These are phyloP conservation scores for Sporisorium exsertum DNA, from an alignment of 1,284 basidiomycete genomes.

Conservation along the genomic window DNA sequence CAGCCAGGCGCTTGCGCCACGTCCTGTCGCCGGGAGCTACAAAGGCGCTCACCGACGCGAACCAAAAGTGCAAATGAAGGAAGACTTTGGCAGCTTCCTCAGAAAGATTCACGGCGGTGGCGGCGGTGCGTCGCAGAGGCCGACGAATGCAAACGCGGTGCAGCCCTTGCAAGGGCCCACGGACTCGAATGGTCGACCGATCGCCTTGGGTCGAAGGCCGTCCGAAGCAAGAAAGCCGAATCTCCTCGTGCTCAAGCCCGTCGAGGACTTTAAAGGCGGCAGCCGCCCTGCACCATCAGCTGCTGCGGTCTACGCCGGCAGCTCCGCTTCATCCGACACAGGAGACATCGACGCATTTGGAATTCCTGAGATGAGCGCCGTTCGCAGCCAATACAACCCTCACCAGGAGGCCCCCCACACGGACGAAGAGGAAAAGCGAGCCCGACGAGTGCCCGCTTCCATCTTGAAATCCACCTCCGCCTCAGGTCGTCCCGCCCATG, in stretches of 20 bases:
- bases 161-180: conserved; percentile 14
- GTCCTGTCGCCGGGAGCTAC: conserved; percentile 35
- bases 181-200: conserved; percentile 12
- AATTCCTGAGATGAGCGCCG: conserved; percentile 43
- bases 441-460: conserved; percentile 1
- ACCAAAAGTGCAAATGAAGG: conserved; percentile 27
- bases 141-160: not conserved
- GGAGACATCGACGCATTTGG: conserved; percentile 23
- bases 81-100: conserved; percentile 27
- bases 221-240: conserved; percentile 29
- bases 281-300: conserved; percentile 16
- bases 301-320: not conserved
- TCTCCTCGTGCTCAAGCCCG: conserved; percentile 26
- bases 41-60: conserved; percentile 40
- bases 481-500: too few relatives aligned
- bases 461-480: not conserved
- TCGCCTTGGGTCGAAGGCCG: conserved; percentile 14
- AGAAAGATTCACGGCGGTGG: conserved; percentile 7
- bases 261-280: conserved; percentile 32
- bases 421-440: conserved; percentile 13
- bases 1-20: conserved; percentile 5
- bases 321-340: conserved; percentile 28
- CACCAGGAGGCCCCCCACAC: conserved; percentile 26
- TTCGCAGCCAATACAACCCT: conserved; percentile 29
- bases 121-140: not conserved